phyloP scores from a whole-genome alignment of 306 rosid genomes.

The Castanea mollissima region DNA sequence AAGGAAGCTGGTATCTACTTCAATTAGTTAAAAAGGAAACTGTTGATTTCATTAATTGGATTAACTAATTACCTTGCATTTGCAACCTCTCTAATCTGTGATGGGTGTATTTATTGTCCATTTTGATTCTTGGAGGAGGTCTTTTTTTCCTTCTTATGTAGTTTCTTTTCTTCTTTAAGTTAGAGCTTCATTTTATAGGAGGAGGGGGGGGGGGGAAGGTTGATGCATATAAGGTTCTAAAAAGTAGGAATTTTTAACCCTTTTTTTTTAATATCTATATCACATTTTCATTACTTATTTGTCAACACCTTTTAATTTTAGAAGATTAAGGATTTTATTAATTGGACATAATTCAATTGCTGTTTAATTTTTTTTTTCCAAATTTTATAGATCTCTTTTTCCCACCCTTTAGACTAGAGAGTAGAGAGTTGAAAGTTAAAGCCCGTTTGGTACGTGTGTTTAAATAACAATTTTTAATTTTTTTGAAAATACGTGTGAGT shows the following conservation, averaged over 20 bases:
- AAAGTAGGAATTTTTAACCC: not conserved
- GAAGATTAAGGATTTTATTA: not conserved
- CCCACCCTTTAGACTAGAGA: not conserved
- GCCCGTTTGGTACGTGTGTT: no score
- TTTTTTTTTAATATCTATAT: no score
- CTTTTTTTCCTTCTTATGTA: not conserved
- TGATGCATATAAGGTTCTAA: not conserved
- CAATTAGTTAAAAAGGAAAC: not conserved
- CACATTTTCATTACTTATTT: not conserved
- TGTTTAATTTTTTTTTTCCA: not conserved
- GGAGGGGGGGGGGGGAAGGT: not conserved
- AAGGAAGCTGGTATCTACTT: not conserved
- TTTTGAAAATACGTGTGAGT: no score
- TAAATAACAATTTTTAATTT: no score
- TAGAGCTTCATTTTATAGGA: not conserved
- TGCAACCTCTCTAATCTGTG: not conserved
- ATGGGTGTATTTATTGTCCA: not conserved
- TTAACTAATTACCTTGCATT: not conserved
- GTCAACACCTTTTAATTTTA: not conserved
- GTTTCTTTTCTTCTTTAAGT: not conserved
- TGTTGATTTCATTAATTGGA: not conserved
- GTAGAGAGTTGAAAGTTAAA: not conserved
- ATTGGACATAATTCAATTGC: not conserved
- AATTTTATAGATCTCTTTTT: not conserved
- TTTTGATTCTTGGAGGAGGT: not conserved